phyloP scores from a whole-genome alignment of 2,329 filamentous ascomycete genomes.

The Colletotrichum navitas region DNA sequence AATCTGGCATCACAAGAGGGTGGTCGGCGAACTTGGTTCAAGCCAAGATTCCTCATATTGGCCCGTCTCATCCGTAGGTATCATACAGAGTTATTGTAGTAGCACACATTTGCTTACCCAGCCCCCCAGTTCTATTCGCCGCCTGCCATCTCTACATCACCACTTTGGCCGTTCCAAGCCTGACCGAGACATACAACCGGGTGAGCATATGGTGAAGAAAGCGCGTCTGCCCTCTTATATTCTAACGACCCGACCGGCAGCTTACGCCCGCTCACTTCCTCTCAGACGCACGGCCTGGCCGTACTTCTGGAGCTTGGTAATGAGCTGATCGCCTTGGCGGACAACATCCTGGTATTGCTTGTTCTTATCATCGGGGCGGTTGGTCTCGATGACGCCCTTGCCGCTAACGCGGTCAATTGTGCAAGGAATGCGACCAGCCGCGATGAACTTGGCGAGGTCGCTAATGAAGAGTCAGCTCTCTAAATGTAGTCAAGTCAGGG shows the following conservation, averaged over 20 bases:
- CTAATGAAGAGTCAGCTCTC: constrained; percentile 57
- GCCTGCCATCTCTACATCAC: constrained; percentile 29
- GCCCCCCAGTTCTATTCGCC: constrained; percentile 28
- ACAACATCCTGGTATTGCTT: constrained; percentile 99
- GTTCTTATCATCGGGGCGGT: constrained; percentile 98
- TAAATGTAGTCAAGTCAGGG: background rate
- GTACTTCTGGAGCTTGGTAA: constrained; percentile 99
- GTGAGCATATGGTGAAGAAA: constrained; percentile 5
- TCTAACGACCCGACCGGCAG: background rate
- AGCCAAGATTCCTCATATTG: constrained; percentile 41
- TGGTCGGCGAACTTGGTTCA: background rate
- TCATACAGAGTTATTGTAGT: constrained; percentile 49
- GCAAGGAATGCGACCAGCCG: constrained; percentile 92
- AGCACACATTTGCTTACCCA: constrained; percentile 43
- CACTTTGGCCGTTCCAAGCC: constrained; percentile 9
- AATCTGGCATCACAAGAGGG: no score
- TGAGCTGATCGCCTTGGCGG: constrained; percentile 96
- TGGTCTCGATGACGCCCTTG: constrained; percentile 97
- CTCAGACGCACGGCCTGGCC: constrained; percentile 94
- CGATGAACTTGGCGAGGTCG: constrained; percentile 97
- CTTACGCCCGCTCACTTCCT: constrained; percentile 90
- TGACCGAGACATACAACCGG: background rate
- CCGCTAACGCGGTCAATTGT: constrained; percentile 97
- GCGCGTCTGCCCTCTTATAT: background rate
- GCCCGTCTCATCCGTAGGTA: constrained; percentile 49